Evolutionary conservation across 768 basidiomycete genomes (phyloP).

Genomic region (Cystofilobasidium ferigula): DNA sequence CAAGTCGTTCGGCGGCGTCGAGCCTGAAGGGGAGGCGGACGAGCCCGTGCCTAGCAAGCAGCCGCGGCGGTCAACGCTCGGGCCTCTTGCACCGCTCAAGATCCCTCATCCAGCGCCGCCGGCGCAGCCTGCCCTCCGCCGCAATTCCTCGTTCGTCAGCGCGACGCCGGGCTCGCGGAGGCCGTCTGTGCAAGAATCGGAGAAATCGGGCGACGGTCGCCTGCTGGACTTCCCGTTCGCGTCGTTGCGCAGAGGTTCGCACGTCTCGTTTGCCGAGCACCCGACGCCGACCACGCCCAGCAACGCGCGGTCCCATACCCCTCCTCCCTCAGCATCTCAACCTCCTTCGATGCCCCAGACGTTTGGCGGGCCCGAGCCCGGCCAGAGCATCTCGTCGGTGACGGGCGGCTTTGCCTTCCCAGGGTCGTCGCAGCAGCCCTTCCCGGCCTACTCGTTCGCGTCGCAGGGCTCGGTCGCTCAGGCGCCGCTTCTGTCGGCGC

Average conservation of each 20-base stretch:
- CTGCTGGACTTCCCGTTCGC: not conserved
- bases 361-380: not conserved
- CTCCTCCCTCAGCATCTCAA: not conserved
- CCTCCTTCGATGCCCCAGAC: not conserved
- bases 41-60: not conserved
- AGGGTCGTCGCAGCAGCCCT: not conserved
- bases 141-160: not conserved
- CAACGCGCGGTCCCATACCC: not conserved
- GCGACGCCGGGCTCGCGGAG: not conserved
- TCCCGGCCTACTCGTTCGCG: not conserved
- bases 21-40: not conserved
- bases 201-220: not conserved
- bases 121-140: slow-evolving; percentile 8
- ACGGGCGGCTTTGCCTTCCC: not conserved
- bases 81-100: slow-evolving; percentile 8
- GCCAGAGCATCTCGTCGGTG: not conserved
- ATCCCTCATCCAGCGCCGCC: slow-evolving; percentile 14
- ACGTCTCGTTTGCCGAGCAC: slow-evolving; percentile 21
- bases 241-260: slow-evolving; percentile 7
- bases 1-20: not conserved
- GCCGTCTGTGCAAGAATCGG: not conserved
- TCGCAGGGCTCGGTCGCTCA: not conserved
- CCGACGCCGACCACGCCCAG: not conserved
- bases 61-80: not conserved
- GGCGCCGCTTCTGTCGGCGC: not conserved